phyloP scores from a whole-genome alignment of 2,329 filamentous ascomycete genomes.

The Talaromyces sp. region DNA sequence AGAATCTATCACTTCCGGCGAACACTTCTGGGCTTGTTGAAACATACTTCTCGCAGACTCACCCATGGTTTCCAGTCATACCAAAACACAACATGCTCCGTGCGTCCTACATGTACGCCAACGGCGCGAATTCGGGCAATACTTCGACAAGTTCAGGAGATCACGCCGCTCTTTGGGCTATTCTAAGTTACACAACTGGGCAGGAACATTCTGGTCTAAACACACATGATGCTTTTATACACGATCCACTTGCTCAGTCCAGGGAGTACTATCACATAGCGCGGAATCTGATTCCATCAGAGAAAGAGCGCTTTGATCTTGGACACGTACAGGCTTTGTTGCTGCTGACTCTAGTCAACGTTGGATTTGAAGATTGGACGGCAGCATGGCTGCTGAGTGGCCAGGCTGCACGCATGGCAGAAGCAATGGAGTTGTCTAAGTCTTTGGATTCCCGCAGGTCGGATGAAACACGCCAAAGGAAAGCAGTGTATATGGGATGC shows the following conservation, averaged over 20 bases:
- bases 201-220: conserved; percentile 26
- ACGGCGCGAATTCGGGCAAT: conserved; percentile 35
- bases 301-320: conserved; percentile 39
- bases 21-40: conserved; percentile 54
- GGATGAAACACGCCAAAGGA: conserved; percentile 34
- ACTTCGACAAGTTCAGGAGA: conserved; percentile 36
- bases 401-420: conserved; percentile 49
- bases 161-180: conserved; percentile 44
- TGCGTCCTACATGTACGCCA: conserved; percentile 54
- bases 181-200: conserved; percentile 42
- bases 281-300: conserved; percentile 37
- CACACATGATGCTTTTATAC: conserved; percentile 3
- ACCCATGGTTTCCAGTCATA: conserved; percentile 59
- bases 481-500: conserved; percentile 51
- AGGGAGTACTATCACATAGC: conserved; percentile 37
- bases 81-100: conserved; percentile 57
- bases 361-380: conserved; percentile 46
- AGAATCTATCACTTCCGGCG: conserved; percentile 42
- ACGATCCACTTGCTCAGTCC: conserved; percentile 24
- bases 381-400: conserved; percentile 55
- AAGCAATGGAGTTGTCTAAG: conserved; percentile 36
- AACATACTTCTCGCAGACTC: conserved; percentile 56
- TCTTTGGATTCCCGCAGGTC: conserved; percentile 27
- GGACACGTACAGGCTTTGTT: conserved; percentile 46
- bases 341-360: conserved; percentile 49